Evolutionary conservation across 352 stramenopile species (phyloP).

Genomic region (Peronospora destructor): DNA sequence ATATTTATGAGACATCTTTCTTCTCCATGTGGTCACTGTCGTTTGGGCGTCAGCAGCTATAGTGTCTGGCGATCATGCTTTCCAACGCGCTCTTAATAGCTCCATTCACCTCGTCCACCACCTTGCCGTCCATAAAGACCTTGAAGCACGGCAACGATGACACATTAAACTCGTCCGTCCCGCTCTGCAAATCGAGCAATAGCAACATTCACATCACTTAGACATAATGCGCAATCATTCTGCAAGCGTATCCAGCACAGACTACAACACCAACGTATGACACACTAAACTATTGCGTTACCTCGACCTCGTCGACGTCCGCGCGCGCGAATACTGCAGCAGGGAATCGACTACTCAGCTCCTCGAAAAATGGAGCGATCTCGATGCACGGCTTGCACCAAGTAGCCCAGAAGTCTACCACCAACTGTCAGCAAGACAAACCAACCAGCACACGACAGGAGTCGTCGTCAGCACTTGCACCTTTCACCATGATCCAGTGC

Average conservation of each 20-base stretch:
- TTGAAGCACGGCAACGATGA: slow-evolving; percentile 90
- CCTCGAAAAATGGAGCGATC: slow-evolving; percentile 74
- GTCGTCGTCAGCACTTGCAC: slow-evolving; percentile 2
- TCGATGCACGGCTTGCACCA: slow-evolving; percentile 81
- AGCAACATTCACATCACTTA: slow-evolving; percentile 18
- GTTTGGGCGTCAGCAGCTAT: slow-evolving; percentile 11
- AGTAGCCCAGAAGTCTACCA: slow-evolving; percentile 81
- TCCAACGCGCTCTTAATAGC: slow-evolving; percentile 59
- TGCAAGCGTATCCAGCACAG: neutral
- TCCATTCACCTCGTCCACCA: slow-evolving; percentile 81
- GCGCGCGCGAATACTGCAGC: slow-evolving; percentile 61
- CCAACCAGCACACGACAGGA: neutral
- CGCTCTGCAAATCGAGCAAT: slow-evolving; percentile 46
- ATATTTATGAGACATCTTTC: slow-evolving; percentile 22
- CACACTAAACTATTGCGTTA: slow-evolving; percentile 3
- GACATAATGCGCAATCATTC: neutral
- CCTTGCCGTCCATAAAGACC: slow-evolving; percentile 84
- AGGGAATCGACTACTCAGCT: slow-evolving; percentile 50
- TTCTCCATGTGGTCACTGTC: slow-evolving; percentile 11
- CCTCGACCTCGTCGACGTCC: slow-evolving; percentile 70
- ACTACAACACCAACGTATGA: neutral
- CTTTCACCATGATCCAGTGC: too few species aligned
- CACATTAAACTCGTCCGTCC: slow-evolving; percentile 66
- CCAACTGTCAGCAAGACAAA: slow-evolving; percentile 33
- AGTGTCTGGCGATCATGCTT: slow-evolving; percentile 47